These are phyloP conservation scores for Metschnikowia lochheadii DNA, from an alignment of 805 yeast genomes.

Conservation along the genomic window DNA sequence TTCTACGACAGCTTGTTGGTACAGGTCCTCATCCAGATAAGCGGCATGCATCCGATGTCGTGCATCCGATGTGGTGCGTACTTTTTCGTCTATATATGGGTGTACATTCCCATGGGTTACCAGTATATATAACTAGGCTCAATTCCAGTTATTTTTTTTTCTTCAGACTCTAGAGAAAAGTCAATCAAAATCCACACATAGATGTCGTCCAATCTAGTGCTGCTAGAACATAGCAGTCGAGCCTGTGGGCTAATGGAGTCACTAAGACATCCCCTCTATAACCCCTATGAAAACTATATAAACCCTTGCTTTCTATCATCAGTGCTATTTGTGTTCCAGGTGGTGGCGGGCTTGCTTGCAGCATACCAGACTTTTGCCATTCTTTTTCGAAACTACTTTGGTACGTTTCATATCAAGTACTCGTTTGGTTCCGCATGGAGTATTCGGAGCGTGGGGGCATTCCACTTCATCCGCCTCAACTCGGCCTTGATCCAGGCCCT, in stretches of 20 bases:
- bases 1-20: too few species aligned
- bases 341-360: conserved; percentile 13
- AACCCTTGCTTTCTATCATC: conserved; percentile 29
- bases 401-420: conserved; percentile 21
- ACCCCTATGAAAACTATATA: conserved; percentile 21
- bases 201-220: background rate
- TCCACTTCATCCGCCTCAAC: conserved; percentile 15
- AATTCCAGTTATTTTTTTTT: too few species aligned
- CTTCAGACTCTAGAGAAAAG: too few species aligned
- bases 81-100: too few species aligned
- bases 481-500: conserved; percentile 16
- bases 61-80: too few species aligned
- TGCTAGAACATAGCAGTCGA: background rate
- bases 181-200: too few species aligned
- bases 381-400: conserved; percentile 17
- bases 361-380: conserved; percentile 17
- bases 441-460: conserved; percentile 12
- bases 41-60: too few species aligned
- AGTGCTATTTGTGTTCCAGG: conserved; percentile 9
- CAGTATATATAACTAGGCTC: too few species aligned
- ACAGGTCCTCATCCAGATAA: too few species aligned
- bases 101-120: too few species aligned
- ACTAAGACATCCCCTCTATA: conserved; percentile 21
- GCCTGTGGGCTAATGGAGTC: conserved; percentile 10
- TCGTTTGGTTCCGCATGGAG: conserved; percentile 22